A percentile compares a stretch with the other conserved stretches of the same genome.
Evolutionary conservation across 768 basidiomycete genomes (phyloP).

Genomic region (Psilocybe subaeruginosa): DNA sequence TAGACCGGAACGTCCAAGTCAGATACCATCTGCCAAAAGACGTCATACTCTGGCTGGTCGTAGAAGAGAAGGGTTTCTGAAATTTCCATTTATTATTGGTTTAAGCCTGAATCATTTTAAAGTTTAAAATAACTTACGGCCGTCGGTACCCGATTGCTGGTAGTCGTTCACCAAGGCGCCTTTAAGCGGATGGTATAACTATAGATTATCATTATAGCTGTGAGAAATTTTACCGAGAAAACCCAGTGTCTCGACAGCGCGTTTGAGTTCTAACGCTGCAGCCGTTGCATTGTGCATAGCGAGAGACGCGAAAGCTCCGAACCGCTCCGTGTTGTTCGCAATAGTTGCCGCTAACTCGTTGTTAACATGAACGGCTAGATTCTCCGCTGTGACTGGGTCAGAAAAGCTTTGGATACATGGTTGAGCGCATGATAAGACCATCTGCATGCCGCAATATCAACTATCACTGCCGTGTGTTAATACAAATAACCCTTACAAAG

Average conservation of each 20-base stretch:
- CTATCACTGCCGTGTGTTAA: neutral
- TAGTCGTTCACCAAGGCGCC: slow-evolving; percentile 47
- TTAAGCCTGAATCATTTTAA: slow-evolving; percentile 21
- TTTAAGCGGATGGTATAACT: slow-evolving; percentile 6
- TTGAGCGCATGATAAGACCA: slow-evolving; percentile 40
- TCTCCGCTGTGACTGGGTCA: slow-evolving; percentile 33
- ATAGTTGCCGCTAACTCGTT: slow-evolving; percentile 39
- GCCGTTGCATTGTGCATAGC: slow-evolving; percentile 48
- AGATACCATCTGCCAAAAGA: slow-evolving; percentile 39
- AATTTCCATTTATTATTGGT: neutral
- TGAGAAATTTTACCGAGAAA: slow-evolving; percentile 32
- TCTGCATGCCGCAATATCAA: slow-evolving; percentile 22
- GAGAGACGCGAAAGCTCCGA: slow-evolving; percentile 44
- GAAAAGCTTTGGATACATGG: slow-evolving; percentile 43
- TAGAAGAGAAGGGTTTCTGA: slow-evolving; percentile 39
- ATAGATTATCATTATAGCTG: neutral
- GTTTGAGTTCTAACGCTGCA: slow-evolving; percentile 42
- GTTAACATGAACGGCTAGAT: slow-evolving; percentile 37
- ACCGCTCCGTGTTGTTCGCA: slow-evolving; percentile 40
- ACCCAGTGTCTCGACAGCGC: slow-evolving; percentile 41
- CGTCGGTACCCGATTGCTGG: slow-evolving; percentile 43
- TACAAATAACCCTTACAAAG: slow-evolving; percentile 27
- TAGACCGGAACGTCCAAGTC: slow-evolving; percentile 43
- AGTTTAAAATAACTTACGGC: slow-evolving; percentile 26
- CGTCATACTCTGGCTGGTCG: slow-evolving; percentile 41